Evolutionary conservation across 1,284 basidiomycete species (phyloP), one percentile per base, ranked within the genome.

Genomic region (Lentinula novae-zelandiae): DNA sequence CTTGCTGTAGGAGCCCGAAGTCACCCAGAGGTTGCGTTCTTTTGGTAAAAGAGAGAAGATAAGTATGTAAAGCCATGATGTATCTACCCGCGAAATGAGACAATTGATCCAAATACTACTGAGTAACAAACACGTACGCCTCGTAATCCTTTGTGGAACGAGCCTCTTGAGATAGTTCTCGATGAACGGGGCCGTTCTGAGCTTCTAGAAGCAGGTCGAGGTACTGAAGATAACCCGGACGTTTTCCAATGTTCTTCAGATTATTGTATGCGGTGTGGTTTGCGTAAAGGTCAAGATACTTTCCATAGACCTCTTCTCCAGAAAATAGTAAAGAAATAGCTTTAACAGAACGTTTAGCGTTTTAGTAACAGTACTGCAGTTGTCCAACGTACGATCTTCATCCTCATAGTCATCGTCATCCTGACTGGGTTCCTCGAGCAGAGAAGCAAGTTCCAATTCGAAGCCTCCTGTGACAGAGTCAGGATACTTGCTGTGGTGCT

Each of bases 401-500:
- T 88, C 86, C 52, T 84, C 82, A 7, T 93, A 88, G 39, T 92
- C 89, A 1, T 91, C 89, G 56, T 77, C 81, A 64, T 90, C 87
- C 63, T 86, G 85, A 62, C 83, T 80, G 52, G 83, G 84, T 60
- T 92, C 91, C 57, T 89, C 87, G 68, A 91, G 76, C 68, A 96
- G 82, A 68, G 87, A 83, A 60, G 89, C 86, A 66, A 96, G 81
- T 76, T 95, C 93, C 63, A 86, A 79, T 73, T 93, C 84, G 75
- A 93, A 87, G 66, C 88, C 86, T 71, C 87, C 86, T 77, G 89
- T 80, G 71, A 87, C 83, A 75, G 89, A 81, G 78, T 94, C 90
- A 75, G 94, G 95, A 82, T 98, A 97, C 80, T 93, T 95, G 73
- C 84, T 83, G 82, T 98, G 91, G 82, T 98, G 95, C 70, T 96